Conservation (phyloP, 2,329 filamentous ascomycete genomes). For the Verticillium dahliae region DNA sequence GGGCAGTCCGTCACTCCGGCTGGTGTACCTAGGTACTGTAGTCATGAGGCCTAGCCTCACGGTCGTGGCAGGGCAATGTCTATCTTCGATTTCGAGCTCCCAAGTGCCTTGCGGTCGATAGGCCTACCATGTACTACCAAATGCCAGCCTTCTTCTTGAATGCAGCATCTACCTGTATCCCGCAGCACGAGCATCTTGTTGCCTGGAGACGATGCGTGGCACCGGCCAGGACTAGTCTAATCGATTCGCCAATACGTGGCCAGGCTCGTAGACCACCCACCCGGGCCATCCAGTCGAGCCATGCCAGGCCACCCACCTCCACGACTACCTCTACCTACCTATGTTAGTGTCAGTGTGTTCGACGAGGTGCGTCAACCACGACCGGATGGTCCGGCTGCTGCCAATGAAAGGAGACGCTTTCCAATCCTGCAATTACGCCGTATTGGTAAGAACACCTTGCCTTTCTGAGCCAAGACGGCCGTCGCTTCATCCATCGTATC, state of each 20-base stretch:
- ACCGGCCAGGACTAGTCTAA: neutral
- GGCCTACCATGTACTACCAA: neutral
- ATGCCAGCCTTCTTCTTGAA: neutral
- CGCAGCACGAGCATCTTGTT: neutral
- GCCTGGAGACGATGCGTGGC: neutral
- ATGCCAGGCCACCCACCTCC: neutral
- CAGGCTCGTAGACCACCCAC: neutral
- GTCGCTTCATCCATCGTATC: neutral
- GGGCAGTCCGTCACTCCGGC: no score
- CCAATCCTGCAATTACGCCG: neutral
- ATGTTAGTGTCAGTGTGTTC: neutral
- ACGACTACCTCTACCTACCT: neutral
- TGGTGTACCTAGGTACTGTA: neutral
- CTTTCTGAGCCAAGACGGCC: neutral
- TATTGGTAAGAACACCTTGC: neutral
- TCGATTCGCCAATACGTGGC: no score
- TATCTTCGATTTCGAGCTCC: neutral
- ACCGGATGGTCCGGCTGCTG: neutral
- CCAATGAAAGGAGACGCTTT: neutral
- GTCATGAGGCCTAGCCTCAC: neutral
- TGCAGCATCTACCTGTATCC: neutral
- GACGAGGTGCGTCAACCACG: neutral
- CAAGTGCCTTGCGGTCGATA: neutral
- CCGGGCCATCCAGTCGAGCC: neutral
- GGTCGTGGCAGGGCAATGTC: neutral